Evolutionary conservation across 2,329 filamentous ascomycete genomes (phyloP), one percentile per base, ranked within the genome.

Genomic region (Fusarium illudens): DNA sequence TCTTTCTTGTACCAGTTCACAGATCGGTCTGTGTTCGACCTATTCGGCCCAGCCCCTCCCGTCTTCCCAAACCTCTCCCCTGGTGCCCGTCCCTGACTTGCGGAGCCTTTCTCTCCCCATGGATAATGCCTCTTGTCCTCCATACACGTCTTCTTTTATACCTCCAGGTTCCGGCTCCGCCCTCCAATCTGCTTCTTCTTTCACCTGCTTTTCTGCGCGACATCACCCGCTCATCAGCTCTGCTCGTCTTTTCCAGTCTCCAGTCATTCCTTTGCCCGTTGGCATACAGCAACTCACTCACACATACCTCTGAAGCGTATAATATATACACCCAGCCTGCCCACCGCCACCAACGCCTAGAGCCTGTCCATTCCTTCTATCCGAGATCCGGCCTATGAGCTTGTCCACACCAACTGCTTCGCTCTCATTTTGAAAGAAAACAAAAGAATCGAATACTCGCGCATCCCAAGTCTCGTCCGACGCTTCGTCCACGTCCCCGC

Each of bases 111-210:
- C 60, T 64, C 62, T 60, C 55, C 66, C 60, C 73, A 75, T 74
- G 71, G 73, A 74, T 75, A 66, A 75, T 75, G 73, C 73, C 67
- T 75, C 68, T 64, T 62, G 49, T 58, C 55, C 68, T 62, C 65
- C 56, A 68, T 73, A 74, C 72, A 70, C 67, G 59, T 70, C 64
- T 71, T 65, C 73, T 75, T 65, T 75, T 75, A 75, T 75, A 75
- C 73, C 67, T 70, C 73, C 60, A 73, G 73, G 73, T 72, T 74
- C 71, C 73, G 57, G 64, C 71, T 68, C 70, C 73, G 68, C 69
- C 70, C 64, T 64, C 71, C 63, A 54, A 64, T 53, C 46, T 68
- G 59, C 59, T 62, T 61, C 72, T 64, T 74, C 64, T 64, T 68
- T 60, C 65, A 71, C 62, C 60, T 66, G 63, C 60, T 71, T 71